Conservation (phyloP, 2,329 filamentous ascomycete genomes). For the Alternaria brassicicola region DNA sequence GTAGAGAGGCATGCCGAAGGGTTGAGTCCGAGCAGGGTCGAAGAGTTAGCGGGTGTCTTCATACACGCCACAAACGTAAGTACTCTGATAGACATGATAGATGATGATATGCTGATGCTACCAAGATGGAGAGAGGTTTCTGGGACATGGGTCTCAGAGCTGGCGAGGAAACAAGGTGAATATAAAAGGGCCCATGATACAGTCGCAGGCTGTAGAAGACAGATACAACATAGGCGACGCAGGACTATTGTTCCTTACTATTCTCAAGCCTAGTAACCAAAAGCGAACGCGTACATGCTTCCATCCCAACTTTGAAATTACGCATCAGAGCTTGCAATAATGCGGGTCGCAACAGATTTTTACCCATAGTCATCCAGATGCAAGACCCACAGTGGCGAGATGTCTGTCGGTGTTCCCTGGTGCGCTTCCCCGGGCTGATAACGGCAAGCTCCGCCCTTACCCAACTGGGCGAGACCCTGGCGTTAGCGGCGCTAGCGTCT, state of each 20-base stretch:
- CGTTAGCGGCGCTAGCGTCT: slow-evolving; percentile 18
- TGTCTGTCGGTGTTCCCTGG: slow-evolving; percentile 6
- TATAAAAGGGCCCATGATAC: background rate
- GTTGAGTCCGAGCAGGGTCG: slow-evolving; percentile 76
- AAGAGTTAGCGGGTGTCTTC: slow-evolving; percentile 84
- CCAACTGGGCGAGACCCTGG: slow-evolving; percentile 13
- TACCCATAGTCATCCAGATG: background rate
- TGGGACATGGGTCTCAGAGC: slow-evolving; percentile 69
- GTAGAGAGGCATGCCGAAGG: slow-evolving; percentile 76
- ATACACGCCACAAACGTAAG: slow-evolving; percentile 82
- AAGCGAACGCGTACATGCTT: background rate
- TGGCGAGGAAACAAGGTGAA: background rate
- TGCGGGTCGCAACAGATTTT: background rate
- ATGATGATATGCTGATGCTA: slow-evolving; percentile 14
- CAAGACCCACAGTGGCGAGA: slow-evolving; percentile 6
- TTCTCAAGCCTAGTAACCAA: background rate
- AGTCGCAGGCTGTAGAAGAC: background rate
- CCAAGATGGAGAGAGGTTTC: slow-evolving; percentile 73
- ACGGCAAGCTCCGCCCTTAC: slow-evolving; percentile 10
- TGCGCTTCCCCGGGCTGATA: slow-evolving; percentile 12
- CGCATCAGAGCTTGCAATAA: background rate
- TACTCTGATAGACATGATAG: slow-evolving; percentile 6
- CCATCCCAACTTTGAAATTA: background rate
- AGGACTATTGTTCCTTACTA: background rate
- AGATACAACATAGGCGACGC: background rate